phyloP scores from a whole-genome alignment of 306 rosid genomes.

The Astragalus membranaceus region DNA sequence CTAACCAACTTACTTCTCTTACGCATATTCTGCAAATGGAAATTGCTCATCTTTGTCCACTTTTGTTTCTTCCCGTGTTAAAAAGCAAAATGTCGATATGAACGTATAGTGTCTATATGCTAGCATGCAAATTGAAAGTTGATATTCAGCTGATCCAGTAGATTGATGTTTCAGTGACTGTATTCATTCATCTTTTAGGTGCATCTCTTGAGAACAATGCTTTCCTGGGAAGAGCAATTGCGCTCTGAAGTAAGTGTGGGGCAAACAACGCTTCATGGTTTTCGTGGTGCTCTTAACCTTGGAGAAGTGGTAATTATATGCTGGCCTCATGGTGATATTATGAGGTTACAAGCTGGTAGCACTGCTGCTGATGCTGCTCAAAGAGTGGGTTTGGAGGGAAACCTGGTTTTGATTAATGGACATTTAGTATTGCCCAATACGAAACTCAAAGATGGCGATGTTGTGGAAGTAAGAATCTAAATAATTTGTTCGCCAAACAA shows the following conservation, averaged over 20 bases:
- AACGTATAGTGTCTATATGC: background rate
- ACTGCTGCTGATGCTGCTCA: constrained; percentile 96
- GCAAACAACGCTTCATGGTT: constrained; percentile 24
- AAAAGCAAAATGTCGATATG: background rate
- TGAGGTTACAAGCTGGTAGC: constrained; percentile 81
- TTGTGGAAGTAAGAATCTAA: constrained; percentile 73
- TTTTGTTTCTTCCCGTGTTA: constrained; percentile 2
- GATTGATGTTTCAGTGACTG: constrained; percentile 6
- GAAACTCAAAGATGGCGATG: constrained; percentile 85
- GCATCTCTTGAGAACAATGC: constrained; percentile 73
- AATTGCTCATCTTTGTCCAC: background rate
- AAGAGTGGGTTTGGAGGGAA: constrained; percentile 83
- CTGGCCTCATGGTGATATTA: constrained; percentile 83
- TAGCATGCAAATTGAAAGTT: constrained; percentile 9
- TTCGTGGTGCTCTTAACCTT: constrained; percentile 34
- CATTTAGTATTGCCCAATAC: constrained; percentile 72
- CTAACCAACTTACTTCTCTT: constrained; percentile 9
- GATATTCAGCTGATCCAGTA: background rate
- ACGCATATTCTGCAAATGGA: constrained; percentile 4
- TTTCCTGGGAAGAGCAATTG: constrained; percentile 87
- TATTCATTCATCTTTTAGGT: constrained; percentile 42
- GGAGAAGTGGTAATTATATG: constrained; percentile 86
- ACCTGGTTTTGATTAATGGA: constrained; percentile 76
- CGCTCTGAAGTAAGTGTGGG: constrained; percentile 60
- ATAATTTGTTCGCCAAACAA: constrained; percentile 1